Evolutionary conservation across 2,329 filamentous ascomycete genomes (phyloP).

Genomic region (Sphaceloma murrayae): DNA sequence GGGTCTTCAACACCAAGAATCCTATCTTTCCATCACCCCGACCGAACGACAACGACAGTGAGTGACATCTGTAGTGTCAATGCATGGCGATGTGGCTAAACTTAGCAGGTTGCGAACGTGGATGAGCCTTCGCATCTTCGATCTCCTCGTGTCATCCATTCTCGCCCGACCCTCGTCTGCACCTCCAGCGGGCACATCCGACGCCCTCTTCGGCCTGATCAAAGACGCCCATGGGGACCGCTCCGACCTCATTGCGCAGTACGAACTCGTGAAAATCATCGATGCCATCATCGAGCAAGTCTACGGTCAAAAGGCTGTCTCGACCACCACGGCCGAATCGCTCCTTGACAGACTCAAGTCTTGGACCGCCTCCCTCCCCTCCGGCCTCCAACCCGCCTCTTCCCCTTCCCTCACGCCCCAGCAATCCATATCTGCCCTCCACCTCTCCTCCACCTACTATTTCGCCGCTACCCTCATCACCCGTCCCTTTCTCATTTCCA

Average conservation of each 20-base stretch:
- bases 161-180: slow-evolving; percentile 37
- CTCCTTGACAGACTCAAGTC: slow-evolving; percentile 1
- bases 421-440: slow-evolving; percentile 27
- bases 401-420: neutral
- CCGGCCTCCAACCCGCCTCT: slow-evolving; percentile 1
- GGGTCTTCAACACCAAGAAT: slow-evolving; percentile 40
- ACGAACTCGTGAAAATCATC: slow-evolving; percentile 5
- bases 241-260: slow-evolving; percentile 1
- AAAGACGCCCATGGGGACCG: neutral
- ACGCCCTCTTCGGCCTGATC: neutral
- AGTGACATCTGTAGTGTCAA: neutral
- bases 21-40: slow-evolving; percentile 16
- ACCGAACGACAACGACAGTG: slow-evolving; percentile 18
- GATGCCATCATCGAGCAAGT: slow-evolving; percentile 7
- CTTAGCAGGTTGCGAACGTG: slow-evolving; percentile 34
- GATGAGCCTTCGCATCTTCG: slow-evolving; percentile 41
- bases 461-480: slow-evolving; percentile 50
- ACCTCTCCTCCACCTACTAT: slow-evolving; percentile 50
- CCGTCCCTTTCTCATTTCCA: slow-evolving; percentile 46
- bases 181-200: slow-evolving; percentile 23
- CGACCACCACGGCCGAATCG: neutral
- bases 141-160: slow-evolving; percentile 41
- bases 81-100: neutral
- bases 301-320: slow-evolving; percentile 4
- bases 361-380: slow-evolving; percentile 1